Base-by-base conservation (phyloP, 192 early-diverging fungal genomes). In the Coemansia sp. region DNA sequence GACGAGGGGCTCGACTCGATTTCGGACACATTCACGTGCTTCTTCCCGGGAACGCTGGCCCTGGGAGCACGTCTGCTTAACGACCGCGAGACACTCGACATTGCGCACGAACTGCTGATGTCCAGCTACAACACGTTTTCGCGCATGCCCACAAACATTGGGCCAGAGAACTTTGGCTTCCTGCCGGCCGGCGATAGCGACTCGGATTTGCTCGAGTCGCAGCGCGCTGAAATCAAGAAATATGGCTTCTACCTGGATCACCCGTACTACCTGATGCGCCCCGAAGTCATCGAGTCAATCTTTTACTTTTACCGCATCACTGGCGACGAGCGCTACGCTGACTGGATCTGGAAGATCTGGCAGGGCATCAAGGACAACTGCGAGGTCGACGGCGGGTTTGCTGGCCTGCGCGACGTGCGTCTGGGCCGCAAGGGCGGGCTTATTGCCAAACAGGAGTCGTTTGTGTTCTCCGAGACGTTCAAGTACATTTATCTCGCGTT, bases 401-500 rank as follows among this genome's bases (percentile, higher is more conserved):
- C 84, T n/a, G 81, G 79, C 31, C 57, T 89, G 60, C 58, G 70
- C 22, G 74, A 77, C 40, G 71, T 77, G 50, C 69, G 69, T 8
- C 44, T 70, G 32, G 70, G 67, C 40, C 64, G 63, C 27, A 48
- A 51, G 8, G 69, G 73, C 43, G 64, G 67, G 4, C 58, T 75
- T 47, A 62, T 77, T 18, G 62, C 63, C 27, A 75, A 71, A 49
- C 80, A 78, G 53, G 82, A 84, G 60, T 87, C 86, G 52, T 98
- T 94, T 75, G 92, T 98, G 56, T 84, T 96, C 62, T 91, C 95
- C 7, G 96, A 98, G 70, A 95, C 95, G 6, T 84, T 98, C 73
- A 98, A 98, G 80, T 98, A 98, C 71, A 77, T 94, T 11, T 98
- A 92, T 63, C 66, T 98, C 65, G 81, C 94, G 31, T 97, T 93